phyloP scores from a whole-genome alignment of 306 rosid species.

The Vigna radiata region DNA sequence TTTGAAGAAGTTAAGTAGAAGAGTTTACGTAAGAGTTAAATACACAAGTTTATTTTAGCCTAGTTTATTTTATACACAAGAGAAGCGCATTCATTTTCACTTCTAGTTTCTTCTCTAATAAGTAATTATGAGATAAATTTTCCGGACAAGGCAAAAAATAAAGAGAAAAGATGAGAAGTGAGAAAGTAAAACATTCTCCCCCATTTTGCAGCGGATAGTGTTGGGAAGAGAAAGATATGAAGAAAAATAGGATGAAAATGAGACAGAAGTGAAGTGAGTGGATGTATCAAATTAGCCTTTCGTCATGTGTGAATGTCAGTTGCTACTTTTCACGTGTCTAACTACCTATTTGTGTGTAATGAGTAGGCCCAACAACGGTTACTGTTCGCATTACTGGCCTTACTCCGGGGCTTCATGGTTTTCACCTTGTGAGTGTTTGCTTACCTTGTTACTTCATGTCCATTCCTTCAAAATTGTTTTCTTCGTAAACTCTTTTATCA shows the following conservation, averaged over 20 bases:
- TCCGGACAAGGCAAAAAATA: not conserved
- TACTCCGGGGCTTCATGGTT: slow-evolving; percentile 86
- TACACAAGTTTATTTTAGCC: not conserved
- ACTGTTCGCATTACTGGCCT: slow-evolving; percentile 88
- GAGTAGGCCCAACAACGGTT: slow-evolving; percentile 83
- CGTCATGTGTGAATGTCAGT: not conserved
- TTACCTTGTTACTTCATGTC: slow-evolving; percentile 25
- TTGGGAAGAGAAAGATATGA: not conserved
- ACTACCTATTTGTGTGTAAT: slow-evolving; percentile 39
- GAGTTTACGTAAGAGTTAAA: not conserved
- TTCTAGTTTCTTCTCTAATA: not conserved
- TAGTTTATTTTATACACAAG: no score
- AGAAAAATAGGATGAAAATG: not conserved
- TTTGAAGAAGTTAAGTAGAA: not conserved
- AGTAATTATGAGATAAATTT: not conserved
- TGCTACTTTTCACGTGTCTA: not conserved
- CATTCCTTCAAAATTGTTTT: slow-evolving; percentile 2
- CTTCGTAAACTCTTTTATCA: not conserved
- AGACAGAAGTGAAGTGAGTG: not conserved
- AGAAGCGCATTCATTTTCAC: not conserved
- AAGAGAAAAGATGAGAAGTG: not conserved
- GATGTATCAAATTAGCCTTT: not conserved
- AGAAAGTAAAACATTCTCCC: not conserved
- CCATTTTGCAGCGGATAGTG: not conserved
- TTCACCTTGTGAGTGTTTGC: slow-evolving; percentile 75